A percentile compares a stretch with the other conserved stretches of the same genome.
Evolutionary conservation across 2,329 filamentous ascomycete species (phyloP).

Genomic region (Pseudogymnoascus sp.): DNA sequence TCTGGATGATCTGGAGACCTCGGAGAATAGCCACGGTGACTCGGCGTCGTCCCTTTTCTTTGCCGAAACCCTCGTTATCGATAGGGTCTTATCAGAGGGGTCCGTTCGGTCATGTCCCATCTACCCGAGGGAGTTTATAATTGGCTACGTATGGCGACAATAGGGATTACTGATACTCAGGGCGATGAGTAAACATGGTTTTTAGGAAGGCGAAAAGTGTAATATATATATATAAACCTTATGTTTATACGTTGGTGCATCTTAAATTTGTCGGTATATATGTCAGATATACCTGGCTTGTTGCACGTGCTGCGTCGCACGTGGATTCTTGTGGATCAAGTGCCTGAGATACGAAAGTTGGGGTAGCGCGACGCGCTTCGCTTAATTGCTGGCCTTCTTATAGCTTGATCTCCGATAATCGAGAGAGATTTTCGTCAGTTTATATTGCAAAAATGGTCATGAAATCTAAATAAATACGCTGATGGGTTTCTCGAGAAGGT

Average conservation of each 20-base stretch:
- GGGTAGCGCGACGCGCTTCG: not conserved
- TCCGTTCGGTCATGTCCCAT: not conserved
- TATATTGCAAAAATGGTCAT: not conserved
- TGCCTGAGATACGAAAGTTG: not conserved
- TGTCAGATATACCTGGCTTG: not conserved
- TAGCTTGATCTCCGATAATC: too few species aligned
- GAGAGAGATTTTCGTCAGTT: not conserved
- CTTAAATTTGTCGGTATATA: not conserved
- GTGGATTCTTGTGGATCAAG: not conserved
- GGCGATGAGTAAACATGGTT: not conserved
- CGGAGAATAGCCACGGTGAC: not conserved
- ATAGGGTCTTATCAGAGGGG: conserved; percentile 7
- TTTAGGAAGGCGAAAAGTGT: not conserved
- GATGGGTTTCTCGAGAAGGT: not conserved
- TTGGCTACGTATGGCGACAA: not conserved
- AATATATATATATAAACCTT: not conserved
- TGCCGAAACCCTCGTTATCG: conserved; percentile 7
- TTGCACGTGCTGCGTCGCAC: conserved; percentile 1
- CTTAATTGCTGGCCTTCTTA: not conserved
- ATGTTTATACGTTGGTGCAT: not conserved
- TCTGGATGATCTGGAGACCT: not conserved
- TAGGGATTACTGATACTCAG: not conserved
- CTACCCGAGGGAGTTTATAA: conserved; percentile 3
- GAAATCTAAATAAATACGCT: not conserved
- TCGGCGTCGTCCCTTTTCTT: conserved; percentile 8